phyloP scores from a whole-genome alignment of 164 flowering plant genomes.

The Annona cherimola region DNA sequence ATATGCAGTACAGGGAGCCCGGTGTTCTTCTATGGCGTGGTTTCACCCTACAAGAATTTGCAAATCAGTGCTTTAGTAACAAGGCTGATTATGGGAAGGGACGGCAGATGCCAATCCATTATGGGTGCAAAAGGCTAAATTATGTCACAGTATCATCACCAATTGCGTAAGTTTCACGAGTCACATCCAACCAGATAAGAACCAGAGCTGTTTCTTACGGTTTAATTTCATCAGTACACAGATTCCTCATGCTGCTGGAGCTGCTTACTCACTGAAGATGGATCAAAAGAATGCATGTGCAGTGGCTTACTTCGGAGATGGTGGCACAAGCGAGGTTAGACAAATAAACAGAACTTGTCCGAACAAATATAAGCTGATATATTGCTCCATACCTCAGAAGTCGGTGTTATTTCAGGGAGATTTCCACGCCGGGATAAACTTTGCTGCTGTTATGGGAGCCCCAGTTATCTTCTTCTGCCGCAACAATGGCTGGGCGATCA shows the following conservation, averaged over 20 bases:
- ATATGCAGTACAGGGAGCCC: slow-evolving; percentile 82
- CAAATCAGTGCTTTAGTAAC: slow-evolving; percentile 79
- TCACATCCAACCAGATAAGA: not conserved
- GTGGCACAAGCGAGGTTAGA: slow-evolving; percentile 86
- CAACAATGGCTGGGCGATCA: slow-evolving; percentile 98
- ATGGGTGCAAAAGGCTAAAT: slow-evolving; percentile 68
- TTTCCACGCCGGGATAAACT: slow-evolving; percentile 92
- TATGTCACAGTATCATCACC: slow-evolving; percentile 83
- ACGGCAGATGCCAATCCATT: slow-evolving; percentile 90
- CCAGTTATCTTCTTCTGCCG: slow-evolving; percentile 91
- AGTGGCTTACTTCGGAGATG: slow-evolving; percentile 87
- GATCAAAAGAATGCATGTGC: slow-evolving; percentile 78
- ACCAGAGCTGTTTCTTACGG: not conserved
- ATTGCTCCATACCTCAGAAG: slow-evolving; percentile 16
- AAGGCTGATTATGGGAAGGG: slow-evolving; percentile 78
- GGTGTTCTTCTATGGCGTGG: slow-evolving; percentile 92
- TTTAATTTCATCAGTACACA: slow-evolving; percentile 54
- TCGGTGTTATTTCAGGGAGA: slow-evolving; percentile 60
- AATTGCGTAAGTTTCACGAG: slow-evolving; percentile 59
- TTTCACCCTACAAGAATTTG: slow-evolving; percentile 73
- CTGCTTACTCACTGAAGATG: slow-evolving; percentile 97
- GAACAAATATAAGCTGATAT: not conserved
- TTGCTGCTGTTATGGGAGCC: slow-evolving; percentile 86
- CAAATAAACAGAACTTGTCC: not conserved
- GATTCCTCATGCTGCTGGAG: slow-evolving; percentile 92